phyloP scores from a whole-genome alignment of 176 grass and related monocot genomes.

The Raddia guianensis region DNA sequence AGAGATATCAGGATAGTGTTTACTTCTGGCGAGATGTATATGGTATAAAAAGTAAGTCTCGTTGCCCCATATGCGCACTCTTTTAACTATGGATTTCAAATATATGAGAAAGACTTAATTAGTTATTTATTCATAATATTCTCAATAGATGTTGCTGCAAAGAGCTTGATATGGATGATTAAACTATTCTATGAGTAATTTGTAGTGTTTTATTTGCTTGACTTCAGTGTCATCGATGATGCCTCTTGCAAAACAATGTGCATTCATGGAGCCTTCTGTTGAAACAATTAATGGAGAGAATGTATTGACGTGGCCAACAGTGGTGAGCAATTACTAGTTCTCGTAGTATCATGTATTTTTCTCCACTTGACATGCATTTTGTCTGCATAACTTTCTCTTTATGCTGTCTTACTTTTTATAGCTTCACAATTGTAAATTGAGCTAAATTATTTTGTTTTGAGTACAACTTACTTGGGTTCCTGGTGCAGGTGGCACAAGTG shows the following conservation, averaged over 20 bases:
- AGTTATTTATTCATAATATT: conserved; percentile 19
- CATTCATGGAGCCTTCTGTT: conserved; percentile 86
- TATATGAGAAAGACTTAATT: neutral
- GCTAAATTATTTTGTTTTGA: conserved; percentile 10
- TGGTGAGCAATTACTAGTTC: conserved; percentile 54
- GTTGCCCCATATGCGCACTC: neutral
- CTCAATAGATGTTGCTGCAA: conserved; percentile 3
- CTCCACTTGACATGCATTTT: conserved; percentile 27
- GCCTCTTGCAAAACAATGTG: conserved; percentile 81
- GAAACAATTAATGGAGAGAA: conserved; percentile 96
- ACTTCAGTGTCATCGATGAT: conserved; percentile 84
- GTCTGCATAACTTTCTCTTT: conserved; percentile 4
- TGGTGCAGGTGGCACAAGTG: conserved; percentile 76
- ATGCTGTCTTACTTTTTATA: conserved; percentile 13
- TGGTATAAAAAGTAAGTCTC: conserved; percentile 94
- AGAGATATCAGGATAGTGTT: conserved; percentile 83
- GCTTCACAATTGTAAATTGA: conserved; percentile 6
- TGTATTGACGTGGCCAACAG: conserved; percentile 89
- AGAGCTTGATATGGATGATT: neutral
- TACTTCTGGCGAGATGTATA: conserved; percentile 98
- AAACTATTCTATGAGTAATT: conserved; percentile 21
- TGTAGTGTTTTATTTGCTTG: conserved; percentile 40
- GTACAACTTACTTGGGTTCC: conserved; percentile 38
- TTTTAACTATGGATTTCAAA: conserved; percentile 1
- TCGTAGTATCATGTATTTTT: conserved; percentile 26